Evolutionary conservation across 129 eudicot species (phyloP).

Genomic region (Pseudognaphalium luteoalbum): DNA sequence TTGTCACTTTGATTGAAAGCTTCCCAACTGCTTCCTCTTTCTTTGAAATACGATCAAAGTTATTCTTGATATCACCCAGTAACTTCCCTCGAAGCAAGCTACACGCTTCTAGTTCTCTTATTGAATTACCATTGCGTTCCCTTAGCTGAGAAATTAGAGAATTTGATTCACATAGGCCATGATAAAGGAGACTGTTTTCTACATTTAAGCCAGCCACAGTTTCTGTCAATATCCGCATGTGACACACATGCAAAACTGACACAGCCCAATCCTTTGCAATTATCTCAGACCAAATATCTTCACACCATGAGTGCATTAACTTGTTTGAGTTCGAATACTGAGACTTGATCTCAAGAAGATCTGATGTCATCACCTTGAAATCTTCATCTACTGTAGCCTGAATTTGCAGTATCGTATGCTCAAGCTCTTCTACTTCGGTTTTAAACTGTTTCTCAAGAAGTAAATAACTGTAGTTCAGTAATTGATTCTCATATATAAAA

Average conservation of each 20-base stretch:
- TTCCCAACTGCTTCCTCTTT: constrained; percentile 59
- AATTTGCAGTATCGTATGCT: constrained; percentile 36
- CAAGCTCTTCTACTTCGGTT: constrained; percentile 52
- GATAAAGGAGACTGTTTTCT: constrained; percentile 60
- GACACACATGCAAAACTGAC: constrained; percentile 72
- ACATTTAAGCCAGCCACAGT: constrained; percentile 52
- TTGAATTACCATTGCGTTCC: constrained; percentile 52
- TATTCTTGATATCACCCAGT: constrained; percentile 57
- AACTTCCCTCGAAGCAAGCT: constrained; percentile 55
- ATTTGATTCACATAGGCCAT: constrained; percentile 56
- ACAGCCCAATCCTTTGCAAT: constrained; percentile 62
- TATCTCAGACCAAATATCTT: constrained; percentile 72
- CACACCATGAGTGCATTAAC: constrained; percentile 43
- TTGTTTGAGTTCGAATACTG: constrained; percentile 29
- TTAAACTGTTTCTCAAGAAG: constrained; percentile 39
- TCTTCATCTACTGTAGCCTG: constrained; percentile 35
- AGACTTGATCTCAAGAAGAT: constrained; percentile 40
- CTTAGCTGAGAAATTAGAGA: constrained; percentile 44
- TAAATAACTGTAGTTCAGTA: constrained; percentile 29
- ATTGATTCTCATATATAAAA: constrained; percentile 35
- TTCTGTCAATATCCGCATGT: constrained; percentile 66
- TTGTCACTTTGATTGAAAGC: constrained; percentile 42
- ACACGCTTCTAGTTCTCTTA: constrained; percentile 58
- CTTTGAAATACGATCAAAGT: constrained; percentile 56
- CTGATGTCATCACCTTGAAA: constrained; percentile 33